Conservation (phyloP, 2,329 filamentous ascomycete species). For the Thelonectria discophora region DNA sequence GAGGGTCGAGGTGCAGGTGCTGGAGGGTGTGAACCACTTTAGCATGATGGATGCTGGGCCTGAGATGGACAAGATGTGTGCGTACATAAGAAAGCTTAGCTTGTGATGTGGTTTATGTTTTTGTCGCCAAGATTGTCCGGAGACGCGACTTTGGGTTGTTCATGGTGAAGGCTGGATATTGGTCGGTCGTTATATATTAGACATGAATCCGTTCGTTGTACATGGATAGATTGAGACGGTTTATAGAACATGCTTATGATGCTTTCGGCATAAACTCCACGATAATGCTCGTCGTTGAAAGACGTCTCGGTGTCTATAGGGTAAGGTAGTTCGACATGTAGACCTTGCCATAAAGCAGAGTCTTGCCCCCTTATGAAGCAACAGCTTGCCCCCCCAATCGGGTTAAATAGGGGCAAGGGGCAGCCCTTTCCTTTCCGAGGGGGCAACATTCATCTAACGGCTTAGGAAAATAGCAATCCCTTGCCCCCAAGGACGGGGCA, state of each 20-base stretch:
- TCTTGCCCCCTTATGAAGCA: too few species aligned
- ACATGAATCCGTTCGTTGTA: slow-evolving; percentile 8
- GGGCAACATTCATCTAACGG: too few species aligned
- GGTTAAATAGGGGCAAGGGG: too few species aligned
- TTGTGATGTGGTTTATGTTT: not conserved
- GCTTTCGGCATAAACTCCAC: not conserved
- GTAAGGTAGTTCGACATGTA: too few species aligned
- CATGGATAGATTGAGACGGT: not conserved
- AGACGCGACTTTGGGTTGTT: too few species aligned
- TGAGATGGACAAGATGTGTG: slow-evolving; percentile 33
- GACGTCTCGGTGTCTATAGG: too few species aligned
- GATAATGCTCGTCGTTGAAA: not conserved
- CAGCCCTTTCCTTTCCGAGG: too few species aligned
- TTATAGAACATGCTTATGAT: not conserved
- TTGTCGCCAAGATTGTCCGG: not conserved
- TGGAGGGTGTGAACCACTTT: slow-evolving; percentile 31
- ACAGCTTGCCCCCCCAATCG: too few species aligned
- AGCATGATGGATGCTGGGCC: slow-evolving; percentile 36
- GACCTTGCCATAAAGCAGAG: too few species aligned
- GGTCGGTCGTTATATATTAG: not conserved
- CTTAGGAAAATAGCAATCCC: too few species aligned
- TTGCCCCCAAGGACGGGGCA: too few species aligned
- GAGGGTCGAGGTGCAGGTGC: slow-evolving; percentile 24
- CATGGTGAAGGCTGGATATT: not conserved
- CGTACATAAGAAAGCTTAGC: slow-evolving; percentile 13